Conservation (phyloP, 176 grass and related monocot genomes). For the Bromus sterilis region DNA sequence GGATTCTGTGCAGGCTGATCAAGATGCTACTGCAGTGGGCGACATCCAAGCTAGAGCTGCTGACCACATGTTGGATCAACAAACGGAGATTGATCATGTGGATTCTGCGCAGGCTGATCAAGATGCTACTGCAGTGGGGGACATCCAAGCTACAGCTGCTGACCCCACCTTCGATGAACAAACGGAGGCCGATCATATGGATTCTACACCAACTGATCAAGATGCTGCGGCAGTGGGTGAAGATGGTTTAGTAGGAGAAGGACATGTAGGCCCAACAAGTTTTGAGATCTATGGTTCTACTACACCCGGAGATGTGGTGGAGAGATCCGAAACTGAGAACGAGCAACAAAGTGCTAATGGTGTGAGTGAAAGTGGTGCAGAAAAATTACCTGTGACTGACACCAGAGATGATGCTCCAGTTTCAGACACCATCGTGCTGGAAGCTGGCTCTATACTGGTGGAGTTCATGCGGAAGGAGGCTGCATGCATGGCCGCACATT, state of each 20-base stretch:
- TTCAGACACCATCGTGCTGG: slow-evolving; percentile 13
- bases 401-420: not conserved
- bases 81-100: not conserved
- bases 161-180: not conserved
- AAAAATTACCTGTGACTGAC: not conserved
- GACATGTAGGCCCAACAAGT: not conserved
- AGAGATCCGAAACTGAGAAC: not conserved
- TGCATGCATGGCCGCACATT: slow-evolving; percentile 54
- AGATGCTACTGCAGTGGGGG: not conserved
- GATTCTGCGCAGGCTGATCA: not conserved
- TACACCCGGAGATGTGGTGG: not conserved
- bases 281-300: not conserved
- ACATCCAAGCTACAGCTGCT: not conserved
- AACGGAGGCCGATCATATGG: not conserved
- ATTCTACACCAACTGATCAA: not conserved
- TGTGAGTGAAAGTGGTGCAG: not conserved
- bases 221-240: not conserved
- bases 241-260: slow-evolving; percentile 3
- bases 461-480: slow-evolving; percentile 82
- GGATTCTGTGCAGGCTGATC: not conserved
- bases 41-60: not conserved
- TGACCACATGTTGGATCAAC: not conserved
- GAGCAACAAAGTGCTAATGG: not conserved
- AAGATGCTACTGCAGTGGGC: not conserved
- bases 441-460: slow-evolving; percentile 67